phyloP scores from a whole-genome alignment of 2,329 filamentous ascomycete species.

The Beauveria brongniartii region DNA sequence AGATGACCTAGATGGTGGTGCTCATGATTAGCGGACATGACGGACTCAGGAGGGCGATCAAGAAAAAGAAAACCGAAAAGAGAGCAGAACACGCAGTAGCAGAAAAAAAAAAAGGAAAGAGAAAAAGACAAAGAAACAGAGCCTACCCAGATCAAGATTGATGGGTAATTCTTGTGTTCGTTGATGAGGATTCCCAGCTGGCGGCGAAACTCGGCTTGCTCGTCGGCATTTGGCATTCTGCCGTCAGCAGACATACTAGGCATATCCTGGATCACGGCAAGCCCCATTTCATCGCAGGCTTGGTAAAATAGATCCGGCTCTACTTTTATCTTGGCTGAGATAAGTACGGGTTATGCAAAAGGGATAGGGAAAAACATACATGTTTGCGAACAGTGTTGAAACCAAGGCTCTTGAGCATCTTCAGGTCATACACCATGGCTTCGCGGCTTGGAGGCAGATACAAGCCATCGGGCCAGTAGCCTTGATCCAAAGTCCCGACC shows the following conservation, averaged over 20 bases:
- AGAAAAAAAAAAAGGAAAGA: neutral
- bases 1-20: conserved; percentile 40
- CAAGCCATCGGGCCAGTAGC: conserved; percentile 63
- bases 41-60: too few relatives aligned
- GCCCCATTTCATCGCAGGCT: conserved; percentile 57
- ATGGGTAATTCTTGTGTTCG: conserved; percentile 56
- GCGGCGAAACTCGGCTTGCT: conserved; percentile 57
- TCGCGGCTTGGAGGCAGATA: conserved; percentile 57
- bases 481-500: conserved; percentile 63
- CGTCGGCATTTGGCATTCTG: conserved; percentile 30
- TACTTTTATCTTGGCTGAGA: conserved; percentile 47
- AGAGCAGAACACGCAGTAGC: neutral
- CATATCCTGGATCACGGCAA: conserved; percentile 67
- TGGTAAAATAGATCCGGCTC: conserved; percentile 60
- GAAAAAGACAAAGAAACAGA: neutral
- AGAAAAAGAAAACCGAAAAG: neutral
- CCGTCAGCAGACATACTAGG: conserved; percentile 41
- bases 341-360: neutral
- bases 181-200: conserved; percentile 54
- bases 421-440: conserved; percentile 59
- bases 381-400: conserved; percentile 68
- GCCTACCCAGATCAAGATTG: conserved; percentile 56
- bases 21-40: neutral
- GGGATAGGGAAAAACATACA: conserved; percentile 29
- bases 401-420: conserved; percentile 55